Evolutionary conservation across 768 basidiomycete species (phyloP), one percentile per base, ranked within the genome.

Genomic region (Holtermannia corniformis): DNA sequence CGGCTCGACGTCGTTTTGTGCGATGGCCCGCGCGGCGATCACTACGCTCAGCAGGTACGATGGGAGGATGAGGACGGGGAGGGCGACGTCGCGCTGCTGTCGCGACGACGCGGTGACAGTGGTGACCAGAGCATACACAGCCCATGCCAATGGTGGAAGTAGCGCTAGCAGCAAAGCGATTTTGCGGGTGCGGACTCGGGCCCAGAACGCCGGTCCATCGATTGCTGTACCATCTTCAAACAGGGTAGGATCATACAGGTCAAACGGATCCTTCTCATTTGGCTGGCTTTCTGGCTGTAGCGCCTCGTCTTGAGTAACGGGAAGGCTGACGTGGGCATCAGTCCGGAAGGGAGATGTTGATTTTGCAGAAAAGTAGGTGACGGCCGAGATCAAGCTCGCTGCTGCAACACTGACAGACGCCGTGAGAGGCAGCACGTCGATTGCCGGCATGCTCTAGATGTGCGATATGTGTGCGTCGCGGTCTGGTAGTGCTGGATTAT

Each of bases 1-100:
- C 43, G 66, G 16, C 3, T 47, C 43, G 4, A 74, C 70, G 50
- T 75, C 70, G 51, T 80, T 75, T 40, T 77, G 75, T 32, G 68
- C 61, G 21, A 87, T 66, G 10, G 84, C 79, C 37, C 74, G 75
- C 22, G 72, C 72, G 3, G 81, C 72, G 20, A 89, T 58, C 13
- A 77, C 56, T 24, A 83, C 4, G 11, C 59, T 58, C 47, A 64
- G 47, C 5, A 61, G 2, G 40, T 70, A 65, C 0, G 62, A 52
- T 1, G 65, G 59, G 4, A 67, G 43, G 13, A 67, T 47, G 5
- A 67, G 50, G 3, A 56, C 49, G 14, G 67, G 62, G 3, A 59
- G 51, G 16, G 60, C 26, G 14, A 60, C 52, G 22, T 55, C 55
- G 32, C 52, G 19, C 12, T 43, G 56, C 22, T 41, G 50, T 13